These are phyloP conservation scores for Yamagishiella unicocca DNA, from an alignment of 139 green algal genomes.

Conservation along the genomic window DNA sequence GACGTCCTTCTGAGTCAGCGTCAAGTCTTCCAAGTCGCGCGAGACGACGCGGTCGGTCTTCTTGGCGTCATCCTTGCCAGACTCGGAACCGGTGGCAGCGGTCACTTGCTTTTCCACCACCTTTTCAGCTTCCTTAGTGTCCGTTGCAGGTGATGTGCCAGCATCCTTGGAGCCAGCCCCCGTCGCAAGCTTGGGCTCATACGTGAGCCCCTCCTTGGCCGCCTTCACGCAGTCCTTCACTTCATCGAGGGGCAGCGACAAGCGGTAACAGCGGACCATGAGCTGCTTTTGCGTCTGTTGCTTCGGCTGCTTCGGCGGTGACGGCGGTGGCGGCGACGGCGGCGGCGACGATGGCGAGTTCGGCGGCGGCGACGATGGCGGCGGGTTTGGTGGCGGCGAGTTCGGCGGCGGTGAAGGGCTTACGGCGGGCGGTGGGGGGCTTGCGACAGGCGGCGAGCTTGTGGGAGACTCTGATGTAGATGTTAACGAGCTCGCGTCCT, in stretches of 20 bases:
- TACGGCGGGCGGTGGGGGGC: not conserved
- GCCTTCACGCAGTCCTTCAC: constrained; percentile 36
- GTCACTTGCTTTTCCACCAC: too few species aligned
- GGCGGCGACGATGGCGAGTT: not conserved
- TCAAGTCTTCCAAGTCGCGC: constrained; percentile 34
- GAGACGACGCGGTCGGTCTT: not conserved
- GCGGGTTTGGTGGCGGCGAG: not conserved
- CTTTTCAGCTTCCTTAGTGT: not conserved
- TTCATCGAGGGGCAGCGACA: constrained; percentile 35
- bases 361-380: not conserved
- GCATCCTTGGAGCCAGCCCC: not conserved
- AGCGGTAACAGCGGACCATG: constrained; percentile 49
- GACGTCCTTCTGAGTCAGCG: not conserved
- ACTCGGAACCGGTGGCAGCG: too few species aligned
- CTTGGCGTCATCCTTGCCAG: not conserved
- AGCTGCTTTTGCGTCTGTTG: constrained; percentile 12
- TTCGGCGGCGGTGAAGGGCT: not conserved
- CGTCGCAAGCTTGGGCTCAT: constrained; percentile 2
- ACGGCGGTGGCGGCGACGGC: not conserved
- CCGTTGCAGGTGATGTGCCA: not conserved
- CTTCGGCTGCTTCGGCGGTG: not conserved
- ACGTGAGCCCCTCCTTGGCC: not conserved
- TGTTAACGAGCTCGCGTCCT: too few species aligned
- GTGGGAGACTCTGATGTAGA: too few species aligned
- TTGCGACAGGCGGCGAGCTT: not conserved